phyloP scores from a whole-genome alignment of 371 early-diverging fungal species.

The Lichtheimia ornata region DNA sequence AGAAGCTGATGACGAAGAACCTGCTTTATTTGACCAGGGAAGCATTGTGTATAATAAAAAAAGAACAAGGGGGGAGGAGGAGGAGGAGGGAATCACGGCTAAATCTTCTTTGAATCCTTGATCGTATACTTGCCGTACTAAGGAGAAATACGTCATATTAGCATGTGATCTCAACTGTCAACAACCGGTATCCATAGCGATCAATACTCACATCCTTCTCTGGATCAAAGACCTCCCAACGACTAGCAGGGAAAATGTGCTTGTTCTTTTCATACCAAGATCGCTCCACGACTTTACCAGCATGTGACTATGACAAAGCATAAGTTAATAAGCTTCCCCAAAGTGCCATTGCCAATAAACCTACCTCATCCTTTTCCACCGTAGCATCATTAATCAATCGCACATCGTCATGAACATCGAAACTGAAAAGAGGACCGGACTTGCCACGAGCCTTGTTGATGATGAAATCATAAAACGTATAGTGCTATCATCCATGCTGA shows the following conservation, averaged over 20 bases:
- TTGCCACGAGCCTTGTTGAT: conserved; percentile 95
- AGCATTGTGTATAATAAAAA: conserved; percentile 5
- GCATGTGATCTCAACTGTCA: too few relatives aligned
- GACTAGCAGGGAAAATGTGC: conserved; percentile 93
- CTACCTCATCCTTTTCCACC: conserved; percentile 84
- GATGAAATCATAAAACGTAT: conserved; percentile 96
- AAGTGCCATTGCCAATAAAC: neutral
- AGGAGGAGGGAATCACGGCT: neutral
- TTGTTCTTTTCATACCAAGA: conserved; percentile 96
- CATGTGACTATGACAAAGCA: conserved; percentile 70
- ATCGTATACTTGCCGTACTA: conserved; percentile 84
- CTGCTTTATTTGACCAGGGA: conserved; percentile 17
- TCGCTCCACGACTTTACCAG: conserved; percentile 93
- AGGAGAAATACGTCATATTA: conserved; percentile 5
- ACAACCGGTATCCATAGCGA: too few relatives aligned
- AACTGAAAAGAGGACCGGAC: conserved; percentile 92
- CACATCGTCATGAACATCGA: conserved; percentile 94
- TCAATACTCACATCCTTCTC: conserved; percentile 63
- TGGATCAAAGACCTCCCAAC: conserved; percentile 95
- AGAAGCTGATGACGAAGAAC: conserved; percentile 1
- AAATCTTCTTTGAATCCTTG: conserved; percentile 36
- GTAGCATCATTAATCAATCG: conserved; percentile 85
- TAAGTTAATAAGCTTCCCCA: neutral
- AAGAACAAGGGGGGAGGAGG: neutral
- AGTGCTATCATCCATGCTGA: conserved; percentile 59